Conservation (phyloP, 441 rosid species). For the Erodium texanum region DNA sequence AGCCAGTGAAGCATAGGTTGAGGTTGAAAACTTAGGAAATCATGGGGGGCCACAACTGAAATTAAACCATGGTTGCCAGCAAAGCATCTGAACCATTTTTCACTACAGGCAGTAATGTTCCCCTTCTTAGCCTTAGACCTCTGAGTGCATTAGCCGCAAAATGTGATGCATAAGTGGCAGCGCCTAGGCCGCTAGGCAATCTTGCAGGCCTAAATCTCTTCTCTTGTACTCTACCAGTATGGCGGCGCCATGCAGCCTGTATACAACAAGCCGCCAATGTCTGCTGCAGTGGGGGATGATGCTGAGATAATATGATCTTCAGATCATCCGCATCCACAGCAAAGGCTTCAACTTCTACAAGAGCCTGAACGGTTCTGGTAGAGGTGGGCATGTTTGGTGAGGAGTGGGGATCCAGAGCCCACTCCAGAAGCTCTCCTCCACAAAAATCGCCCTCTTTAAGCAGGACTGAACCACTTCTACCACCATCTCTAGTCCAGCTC, state of each 20-base stretch:
- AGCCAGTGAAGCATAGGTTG: too few species aligned
- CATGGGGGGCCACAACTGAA: too few species aligned
- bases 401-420: conserved; percentile 68
- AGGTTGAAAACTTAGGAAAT: too few species aligned
- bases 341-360: conserved; percentile 69
- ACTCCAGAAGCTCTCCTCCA: conserved; percentile 75
- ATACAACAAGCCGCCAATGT: conserved; percentile 15
- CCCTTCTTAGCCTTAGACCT: too few species aligned
- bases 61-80: too few species aligned
- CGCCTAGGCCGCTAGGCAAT: too few species aligned
- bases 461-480: conserved; percentile 48
- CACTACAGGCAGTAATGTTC: too few species aligned
- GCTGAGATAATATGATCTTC: conserved; percentile 18
- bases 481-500: conserved; percentile 54
- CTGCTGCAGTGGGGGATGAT: conserved; percentile 16
- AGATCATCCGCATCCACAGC: conserved; percentile 64
- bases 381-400: conserved; percentile 65
- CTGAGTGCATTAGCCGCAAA: too few species aligned
- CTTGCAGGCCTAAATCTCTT: too few species aligned
- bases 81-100: too few species aligned
- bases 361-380: conserved; percentile 56
- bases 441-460: conserved; percentile 64
- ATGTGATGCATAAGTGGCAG: too few species aligned
- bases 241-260: conserved; percentile 14
- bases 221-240: too few species aligned